These are phyloP conservation scores for Sugiyamaella castrensis DNA, from an alignment of 1,139 yeast species.

Conservation along the genomic window DNA sequence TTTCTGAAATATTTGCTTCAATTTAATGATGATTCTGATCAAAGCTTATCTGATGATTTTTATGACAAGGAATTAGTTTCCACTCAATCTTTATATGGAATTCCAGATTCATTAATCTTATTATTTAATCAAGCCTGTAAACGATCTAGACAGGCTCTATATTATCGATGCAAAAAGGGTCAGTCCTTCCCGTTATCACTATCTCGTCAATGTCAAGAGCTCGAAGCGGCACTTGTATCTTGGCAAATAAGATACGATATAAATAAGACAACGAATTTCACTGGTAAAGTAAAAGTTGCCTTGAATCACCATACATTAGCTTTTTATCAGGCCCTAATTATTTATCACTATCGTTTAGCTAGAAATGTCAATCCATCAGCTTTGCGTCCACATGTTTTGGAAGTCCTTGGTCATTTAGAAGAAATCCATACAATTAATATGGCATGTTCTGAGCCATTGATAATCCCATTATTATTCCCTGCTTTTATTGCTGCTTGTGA, in stretches of 20 bases:
- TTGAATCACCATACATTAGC: constrained; percentile 82
- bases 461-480: constrained; percentile 83
- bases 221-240: constrained; percentile 51
- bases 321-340: constrained; percentile 68
- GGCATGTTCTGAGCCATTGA: constrained; percentile 53
- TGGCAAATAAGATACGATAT: constrained; percentile 53
- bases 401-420: constrained; percentile 63
- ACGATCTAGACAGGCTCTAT: constrained; percentile 58
- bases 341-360: constrained; percentile 72
- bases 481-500: constrained; percentile 90
- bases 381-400: constrained; percentile 59
- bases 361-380: constrained; percentile 50
- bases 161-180: constrained; percentile 39
- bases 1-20: constrained; percentile 32
- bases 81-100: constrained; percentile 78
- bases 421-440: constrained; percentile 51
- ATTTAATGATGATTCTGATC: constrained; percentile 19
- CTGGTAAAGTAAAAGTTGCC: constrained; percentile 49
- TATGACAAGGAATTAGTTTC: constrained; percentile 49
- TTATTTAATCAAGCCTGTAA: constrained; percentile 50
- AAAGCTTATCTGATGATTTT: constrained; percentile 26
- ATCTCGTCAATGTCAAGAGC: constrained; percentile 44
- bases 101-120: constrained; percentile 75
- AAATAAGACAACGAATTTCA: constrained; percentile 29
- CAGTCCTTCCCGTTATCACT: constrained; percentile 44